Evolutionary conservation across 768 basidiomycete species (phyloP).

Genomic region (Gelatoporia subvermispora): DNA sequence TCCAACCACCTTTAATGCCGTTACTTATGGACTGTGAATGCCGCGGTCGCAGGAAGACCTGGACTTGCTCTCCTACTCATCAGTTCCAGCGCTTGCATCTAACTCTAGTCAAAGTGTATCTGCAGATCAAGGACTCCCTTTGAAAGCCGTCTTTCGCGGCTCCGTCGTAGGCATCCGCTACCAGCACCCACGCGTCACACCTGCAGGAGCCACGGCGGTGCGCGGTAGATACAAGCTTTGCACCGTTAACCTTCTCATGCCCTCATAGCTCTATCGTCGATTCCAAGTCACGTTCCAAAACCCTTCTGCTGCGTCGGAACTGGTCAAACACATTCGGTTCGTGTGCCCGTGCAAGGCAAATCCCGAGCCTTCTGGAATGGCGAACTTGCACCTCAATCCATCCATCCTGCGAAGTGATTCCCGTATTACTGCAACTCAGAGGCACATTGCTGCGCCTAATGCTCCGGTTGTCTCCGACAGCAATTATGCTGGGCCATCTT

Average conservation of each 20-base stretch:
- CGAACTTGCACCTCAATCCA: not conserved
- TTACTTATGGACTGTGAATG: not conserved
- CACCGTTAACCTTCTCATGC: not conserved
- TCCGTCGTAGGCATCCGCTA: slow-evolving; percentile 73
- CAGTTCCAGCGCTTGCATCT: slow-evolving; percentile 27
- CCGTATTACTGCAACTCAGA: too few species aligned
- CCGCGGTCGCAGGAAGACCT: slow-evolving; percentile 59
- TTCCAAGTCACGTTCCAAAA: slow-evolving; percentile 70
- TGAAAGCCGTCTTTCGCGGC: slow-evolving; percentile 78
- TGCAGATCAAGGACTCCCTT: slow-evolving; percentile 53
- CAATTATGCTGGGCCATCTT: too few species aligned
- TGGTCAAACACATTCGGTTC: slow-evolving; percentile 56
- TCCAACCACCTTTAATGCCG: slow-evolving; percentile 4
- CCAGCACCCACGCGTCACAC: slow-evolving; percentile 41
- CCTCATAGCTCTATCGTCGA: slow-evolving; percentile 56
- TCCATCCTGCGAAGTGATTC: too few species aligned
- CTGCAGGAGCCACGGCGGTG: slow-evolving; percentile 28
- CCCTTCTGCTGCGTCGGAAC: slow-evolving; percentile 43
- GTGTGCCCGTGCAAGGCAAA: slow-evolving; percentile 76
- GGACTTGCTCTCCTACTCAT: slow-evolving; percentile 67
- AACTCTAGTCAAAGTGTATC: slow-evolving; percentile 14
- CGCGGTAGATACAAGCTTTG: slow-evolving; percentile 5
- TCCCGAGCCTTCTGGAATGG: slow-evolving; percentile 25
- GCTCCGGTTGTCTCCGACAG: not conserved
- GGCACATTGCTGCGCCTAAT: not conserved